Evolutionary conservation across 768 basidiomycete genomes (phyloP), one percentile per base, ranked within the genome.

Genomic region (Flagelloscypha sp.): DNA sequence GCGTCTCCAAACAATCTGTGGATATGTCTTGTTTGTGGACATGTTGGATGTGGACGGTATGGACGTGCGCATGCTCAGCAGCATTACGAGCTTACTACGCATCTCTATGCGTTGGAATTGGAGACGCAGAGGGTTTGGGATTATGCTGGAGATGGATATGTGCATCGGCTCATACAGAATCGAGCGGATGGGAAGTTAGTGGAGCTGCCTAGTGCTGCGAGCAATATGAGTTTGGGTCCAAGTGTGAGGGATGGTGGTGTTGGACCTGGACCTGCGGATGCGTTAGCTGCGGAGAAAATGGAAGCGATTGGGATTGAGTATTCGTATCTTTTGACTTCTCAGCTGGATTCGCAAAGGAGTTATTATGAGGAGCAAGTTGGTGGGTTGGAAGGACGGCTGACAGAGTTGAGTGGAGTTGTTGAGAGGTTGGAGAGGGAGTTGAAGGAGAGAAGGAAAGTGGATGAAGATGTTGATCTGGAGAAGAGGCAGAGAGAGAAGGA

Each of bases 121-220:
- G 92, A 95, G 62, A 97, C 94, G 0, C 90, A 95, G 50, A 75
- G 95, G 19, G 92, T 98, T 2, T 99, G 95, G 95, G 90, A 97
- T 57, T 99, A 98, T 52, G 86, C 89, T 2, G 86, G 89, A 2
- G 92, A 95, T 50, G 89, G 86, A 38, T 95, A 99, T 54, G 95
- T 99, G 7, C 95, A 98, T 56, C 81, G 95, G 3, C 67, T 99
- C 17, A 95, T 99, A 33, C 92, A 94, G 55, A 92, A 92, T 59
- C 85, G 86, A 48, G 80, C 88, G 2, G 92, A 98, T 52, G 94
- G 92, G 9, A 93, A 94, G 58, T 62, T 94, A 27, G 90, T 98
- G 24, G 95, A 99, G 55, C 67, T 99, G 16, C 92, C 92, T 6
- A 89, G 88, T 21, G 85, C 88, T 2, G 77, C 87, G 2, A 73